Percentiles rank a stretch among this genome's conserved stretches.
Evolutionary conservation across 176 grass and related monocot species (phyloP).

Genomic region (Bolboschoenus planiculmis): DNA sequence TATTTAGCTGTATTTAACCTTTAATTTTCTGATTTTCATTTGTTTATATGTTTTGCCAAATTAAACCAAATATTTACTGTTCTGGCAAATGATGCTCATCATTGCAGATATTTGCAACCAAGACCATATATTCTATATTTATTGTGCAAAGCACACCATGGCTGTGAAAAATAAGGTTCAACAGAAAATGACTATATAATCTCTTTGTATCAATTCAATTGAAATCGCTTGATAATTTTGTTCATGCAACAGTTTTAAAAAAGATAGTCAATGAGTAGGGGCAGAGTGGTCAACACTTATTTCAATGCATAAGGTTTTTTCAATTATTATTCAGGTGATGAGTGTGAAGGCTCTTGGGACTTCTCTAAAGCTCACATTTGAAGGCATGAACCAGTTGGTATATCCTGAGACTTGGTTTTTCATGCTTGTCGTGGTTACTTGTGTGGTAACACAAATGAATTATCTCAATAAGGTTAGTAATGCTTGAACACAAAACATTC

Average conservation of each 20-base stretch:
- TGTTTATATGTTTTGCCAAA: slow-evolving; percentile 3
- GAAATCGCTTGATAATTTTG: neutral
- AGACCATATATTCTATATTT: neutral
- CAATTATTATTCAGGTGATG: slow-evolving; percentile 64
- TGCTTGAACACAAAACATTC: neutral
- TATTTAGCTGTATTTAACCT: neutral
- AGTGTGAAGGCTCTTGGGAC: slow-evolving; percentile 98
- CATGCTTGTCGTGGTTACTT: slow-evolving; percentile 77
- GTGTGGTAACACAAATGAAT: slow-evolving; percentile 95
- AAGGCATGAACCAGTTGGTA: slow-evolving; percentile 82
- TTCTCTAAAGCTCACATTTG: slow-evolving; percentile 87
- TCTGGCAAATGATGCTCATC: neutral
- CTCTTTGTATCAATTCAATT: neutral
- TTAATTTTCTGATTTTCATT: neutral
- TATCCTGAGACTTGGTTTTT: slow-evolving; percentile 97
- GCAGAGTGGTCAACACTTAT: neutral
- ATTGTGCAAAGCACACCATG: neutral
- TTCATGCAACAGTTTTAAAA: neutral
- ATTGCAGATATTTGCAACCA: neutral
- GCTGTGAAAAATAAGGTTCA: neutral
- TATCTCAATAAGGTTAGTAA: slow-evolving; percentile 90
- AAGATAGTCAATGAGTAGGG: neutral
- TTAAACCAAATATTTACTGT: neutral
- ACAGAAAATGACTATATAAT: neutral
- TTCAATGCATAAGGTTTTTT: neutral